phyloP scores from a whole-genome alignment of 2,329 filamentous ascomycete genomes.

The Acrocalymma vagum region DNA sequence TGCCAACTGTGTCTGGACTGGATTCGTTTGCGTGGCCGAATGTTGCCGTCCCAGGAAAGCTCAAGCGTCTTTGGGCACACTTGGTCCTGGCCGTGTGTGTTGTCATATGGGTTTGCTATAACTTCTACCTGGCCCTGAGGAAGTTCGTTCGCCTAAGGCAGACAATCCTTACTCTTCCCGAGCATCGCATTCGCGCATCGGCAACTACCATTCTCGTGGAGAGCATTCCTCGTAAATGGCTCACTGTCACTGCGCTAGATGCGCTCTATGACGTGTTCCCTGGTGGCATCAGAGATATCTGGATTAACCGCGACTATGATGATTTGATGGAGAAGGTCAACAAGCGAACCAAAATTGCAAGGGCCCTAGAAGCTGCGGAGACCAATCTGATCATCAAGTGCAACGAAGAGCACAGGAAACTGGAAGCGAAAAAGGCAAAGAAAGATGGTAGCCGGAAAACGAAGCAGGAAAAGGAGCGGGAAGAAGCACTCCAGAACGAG shows the following conservation, averaged over 20 bases:
- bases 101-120: constrained; percentile 83
- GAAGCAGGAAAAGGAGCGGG: constrained; percentile 65
- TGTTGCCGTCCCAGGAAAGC: constrained; percentile 68
- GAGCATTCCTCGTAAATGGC: constrained; percentile 90
- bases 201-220: constrained; percentile 95
- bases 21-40: constrained; percentile 91
- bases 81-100: constrained; percentile 79
- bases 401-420: constrained; percentile 80
- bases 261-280: constrained; percentile 95
- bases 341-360: constrained; percentile 74
- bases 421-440: constrained; percentile 70
- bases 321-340: constrained; percentile 85
- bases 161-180: constrained; percentile 91
- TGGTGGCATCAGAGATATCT: constrained; percentile 92
- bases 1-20: constrained; percentile 61
- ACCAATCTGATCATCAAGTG: constrained; percentile 83
- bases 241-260: constrained; percentile 80
- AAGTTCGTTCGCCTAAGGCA: constrained; percentile 94
- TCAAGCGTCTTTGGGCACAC: constrained; percentile 82
- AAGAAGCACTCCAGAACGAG: constrained; percentile 69
- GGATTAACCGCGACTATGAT: constrained; percentile 92
- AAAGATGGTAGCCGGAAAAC: constrained; percentile 64
- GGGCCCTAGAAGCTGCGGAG: constrained; percentile 79
- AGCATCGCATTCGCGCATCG: constrained; percentile 91
- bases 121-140: constrained; percentile 85